phyloP scores from a whole-genome alignment of 1,139 yeast genomes.

The Magnusiomyces tetraspermus region DNA sequence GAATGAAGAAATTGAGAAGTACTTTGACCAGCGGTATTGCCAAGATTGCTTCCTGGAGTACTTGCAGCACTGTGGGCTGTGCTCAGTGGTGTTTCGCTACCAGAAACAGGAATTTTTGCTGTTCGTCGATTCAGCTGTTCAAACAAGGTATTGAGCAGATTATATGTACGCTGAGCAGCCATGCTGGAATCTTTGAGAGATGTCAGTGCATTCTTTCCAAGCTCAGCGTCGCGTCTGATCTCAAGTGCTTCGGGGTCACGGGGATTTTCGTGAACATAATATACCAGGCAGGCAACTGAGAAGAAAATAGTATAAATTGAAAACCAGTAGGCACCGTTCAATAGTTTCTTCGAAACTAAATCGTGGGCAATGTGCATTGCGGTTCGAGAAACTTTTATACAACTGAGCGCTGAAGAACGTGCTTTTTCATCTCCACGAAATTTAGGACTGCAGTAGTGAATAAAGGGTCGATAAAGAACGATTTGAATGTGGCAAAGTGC shows the following conservation, averaged over 20 bases:
- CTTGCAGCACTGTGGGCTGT: neutral
- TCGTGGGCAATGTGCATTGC: constrained; percentile 79
- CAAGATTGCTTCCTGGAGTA: neutral
- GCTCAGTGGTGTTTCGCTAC: neutral
- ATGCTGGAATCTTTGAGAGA: constrained; percentile 62
- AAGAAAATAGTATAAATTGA: constrained; percentile 87
- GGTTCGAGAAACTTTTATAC: constrained; percentile 75
- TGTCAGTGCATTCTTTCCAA: constrained; percentile 67
- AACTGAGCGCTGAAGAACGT: constrained; percentile 69
- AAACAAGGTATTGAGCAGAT: constrained; percentile 66
- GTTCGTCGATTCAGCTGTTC: constrained; percentile 45
- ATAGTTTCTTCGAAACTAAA: constrained; percentile 61
- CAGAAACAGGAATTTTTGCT: constrained; percentile 12
- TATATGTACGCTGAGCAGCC: constrained; percentile 74
- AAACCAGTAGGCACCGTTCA: constrained; percentile 90
- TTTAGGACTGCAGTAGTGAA: constrained; percentile 58
- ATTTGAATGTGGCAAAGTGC: constrained; percentile 78
- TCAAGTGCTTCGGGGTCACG: constrained; percentile 41
- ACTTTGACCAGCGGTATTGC: neutral
- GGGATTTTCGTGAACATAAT: constrained; percentile 70
- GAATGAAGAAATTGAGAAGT: constrained; percentile 1
- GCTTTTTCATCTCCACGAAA: constrained; percentile 41
- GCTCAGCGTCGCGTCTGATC: constrained; percentile 67
- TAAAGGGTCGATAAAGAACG: constrained; percentile 81
- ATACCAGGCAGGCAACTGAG: constrained; percentile 78